Evolutionary conservation across 2,329 filamentous ascomycete species (phyloP).

Genomic region (Colletotrichum musicola): DNA sequence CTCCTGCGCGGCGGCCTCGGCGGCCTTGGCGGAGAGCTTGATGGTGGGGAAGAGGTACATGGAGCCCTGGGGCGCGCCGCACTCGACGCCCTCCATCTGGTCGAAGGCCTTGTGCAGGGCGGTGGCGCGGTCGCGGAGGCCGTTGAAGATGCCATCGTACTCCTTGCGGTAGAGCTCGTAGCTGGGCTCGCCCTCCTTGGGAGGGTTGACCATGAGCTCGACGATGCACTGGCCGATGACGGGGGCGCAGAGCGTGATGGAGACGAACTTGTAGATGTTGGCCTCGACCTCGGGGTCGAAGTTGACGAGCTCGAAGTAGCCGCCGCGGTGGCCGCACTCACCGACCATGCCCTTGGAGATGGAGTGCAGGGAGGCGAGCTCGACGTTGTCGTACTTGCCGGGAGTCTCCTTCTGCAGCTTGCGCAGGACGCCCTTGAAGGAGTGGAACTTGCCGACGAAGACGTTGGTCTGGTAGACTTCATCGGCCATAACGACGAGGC

Average conservation of each 20-base stretch:
- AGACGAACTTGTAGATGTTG: constrained; percentile 99
- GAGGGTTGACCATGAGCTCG: constrained; percentile 98
- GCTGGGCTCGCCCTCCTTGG: constrained; percentile 83
- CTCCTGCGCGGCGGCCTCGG: constrained; percentile 80
- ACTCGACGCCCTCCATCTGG: constrained; percentile 96
- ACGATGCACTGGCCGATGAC: constrained; percentile 97
- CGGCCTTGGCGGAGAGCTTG: constrained; percentile 79
- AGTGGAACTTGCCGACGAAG: constrained; percentile 93
- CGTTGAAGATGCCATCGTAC: constrained; percentile 84
- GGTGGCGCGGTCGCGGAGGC: constrained; percentile 81
- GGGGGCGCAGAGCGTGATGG: constrained; percentile 95
- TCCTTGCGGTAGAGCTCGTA: constrained; percentile 87
- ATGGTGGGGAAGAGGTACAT: constrained; percentile 99
- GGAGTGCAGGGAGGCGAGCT: constrained; percentile 92
- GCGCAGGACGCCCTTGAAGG: constrained; percentile 91
- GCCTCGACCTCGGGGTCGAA: constrained; percentile 88
- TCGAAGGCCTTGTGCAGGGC: constrained; percentile 92
- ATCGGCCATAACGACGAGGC: constrained; percentile 91
- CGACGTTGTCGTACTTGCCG: constrained; percentile 84
- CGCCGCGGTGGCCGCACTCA: constrained; percentile 96
- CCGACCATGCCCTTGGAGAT: constrained; percentile 99
- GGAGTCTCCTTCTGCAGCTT: constrained; percentile 81
- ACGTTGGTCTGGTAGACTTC: constrained; percentile 99
- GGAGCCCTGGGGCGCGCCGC: constrained; percentile 88
- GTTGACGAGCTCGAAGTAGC: constrained; percentile 95